Evolutionary conservation across 2,329 filamentous ascomycete genomes (phyloP), one percentile per base, ranked within the genome.

Genomic region (Alternaria arbusti): DNA sequence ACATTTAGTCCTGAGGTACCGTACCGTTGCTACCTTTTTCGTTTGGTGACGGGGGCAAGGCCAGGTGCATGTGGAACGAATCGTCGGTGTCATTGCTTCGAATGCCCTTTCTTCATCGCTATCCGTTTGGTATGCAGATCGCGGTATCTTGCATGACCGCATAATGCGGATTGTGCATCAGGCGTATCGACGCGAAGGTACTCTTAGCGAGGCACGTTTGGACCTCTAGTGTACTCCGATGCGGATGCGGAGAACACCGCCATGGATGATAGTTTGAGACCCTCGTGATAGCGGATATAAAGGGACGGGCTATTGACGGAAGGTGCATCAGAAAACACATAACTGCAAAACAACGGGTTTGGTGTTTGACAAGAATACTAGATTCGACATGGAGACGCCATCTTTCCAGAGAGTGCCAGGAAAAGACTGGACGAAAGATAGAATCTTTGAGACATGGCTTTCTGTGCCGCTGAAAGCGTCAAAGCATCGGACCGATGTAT

Each of bases 401-500:
- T 13, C 20, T 52, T 13, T 5, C 20, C 20, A 52, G 3, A n/a
- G 7, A 9, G 3, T 36, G 32, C 7, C 20, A 6, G 17, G 20
- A 25, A 23, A 13, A 23, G 49, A 52, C 49, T 40, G 22, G 13
- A 52, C 28, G 13, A 11, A 52, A n/a, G 3, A 40, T 13, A n/a
- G 20, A 25, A 23, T n/a, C 25, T 46, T 23, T 52, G 30, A 25
- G 13, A 36, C 22, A 23, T 36, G 49, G 49, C 15, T 23, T 52
- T 52, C 22, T 13, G 3, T 23, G 28, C 20, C 47, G 25, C 17
- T 17, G 4, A 17, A 52, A 51, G 17, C 30, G 23, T 40, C 10
- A 32, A 63, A 15, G 63, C 43, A 59, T 47, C 55, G 23, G 51
- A n/a, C 59, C 47, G 62, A 54, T 60, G 10, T 57, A 46, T 57